Evolutionary conservation across 371 early-diverging fungal genomes (phyloP).

Genomic region (Haplosporangium sp.): DNA sequence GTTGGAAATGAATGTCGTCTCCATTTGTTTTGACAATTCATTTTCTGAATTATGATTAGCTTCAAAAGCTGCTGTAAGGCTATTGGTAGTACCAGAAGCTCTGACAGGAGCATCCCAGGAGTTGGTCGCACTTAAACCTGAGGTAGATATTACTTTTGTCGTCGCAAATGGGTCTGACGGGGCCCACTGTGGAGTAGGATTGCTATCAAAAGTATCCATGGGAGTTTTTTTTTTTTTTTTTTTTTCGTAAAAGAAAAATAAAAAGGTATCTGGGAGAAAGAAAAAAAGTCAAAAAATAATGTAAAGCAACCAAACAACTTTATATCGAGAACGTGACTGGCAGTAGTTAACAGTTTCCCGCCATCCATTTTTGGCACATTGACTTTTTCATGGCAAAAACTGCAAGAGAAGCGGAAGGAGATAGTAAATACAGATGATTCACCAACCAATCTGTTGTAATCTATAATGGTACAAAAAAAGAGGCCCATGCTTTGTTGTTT

Average conservation of each 20-base stretch:
- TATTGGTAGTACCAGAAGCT: not conserved
- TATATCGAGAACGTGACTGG: not conserved
- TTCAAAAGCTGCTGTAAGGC: not conserved
- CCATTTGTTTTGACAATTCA: slow-evolving; percentile 15
- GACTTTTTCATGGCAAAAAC: too few species aligned
- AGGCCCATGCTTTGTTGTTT: not conserved
- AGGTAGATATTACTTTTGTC: not conserved
- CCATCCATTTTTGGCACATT: too few species aligned
- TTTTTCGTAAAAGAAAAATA: not conserved
- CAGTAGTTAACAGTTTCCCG: too few species aligned
- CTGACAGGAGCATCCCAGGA: slow-evolving; percentile 3
- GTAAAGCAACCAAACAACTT: too few species aligned
- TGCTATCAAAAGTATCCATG: not conserved
- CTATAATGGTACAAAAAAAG: not conserved
- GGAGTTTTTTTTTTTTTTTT: too few species aligned
- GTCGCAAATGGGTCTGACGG: not conserved
- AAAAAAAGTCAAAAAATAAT: not conserved
- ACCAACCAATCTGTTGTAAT: not conserved
- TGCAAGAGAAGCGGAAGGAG: too few species aligned
- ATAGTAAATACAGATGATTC: too few species aligned
- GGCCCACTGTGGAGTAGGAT: not conserved
- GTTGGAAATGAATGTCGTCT: slow-evolving; percentile 5
- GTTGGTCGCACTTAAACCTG: not conserved
- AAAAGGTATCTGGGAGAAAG: not conserved
- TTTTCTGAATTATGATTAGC: slow-evolving; percentile 1